Conservation (phyloP, 345 rosid genomes). For the Psidium guajava region DNA sequence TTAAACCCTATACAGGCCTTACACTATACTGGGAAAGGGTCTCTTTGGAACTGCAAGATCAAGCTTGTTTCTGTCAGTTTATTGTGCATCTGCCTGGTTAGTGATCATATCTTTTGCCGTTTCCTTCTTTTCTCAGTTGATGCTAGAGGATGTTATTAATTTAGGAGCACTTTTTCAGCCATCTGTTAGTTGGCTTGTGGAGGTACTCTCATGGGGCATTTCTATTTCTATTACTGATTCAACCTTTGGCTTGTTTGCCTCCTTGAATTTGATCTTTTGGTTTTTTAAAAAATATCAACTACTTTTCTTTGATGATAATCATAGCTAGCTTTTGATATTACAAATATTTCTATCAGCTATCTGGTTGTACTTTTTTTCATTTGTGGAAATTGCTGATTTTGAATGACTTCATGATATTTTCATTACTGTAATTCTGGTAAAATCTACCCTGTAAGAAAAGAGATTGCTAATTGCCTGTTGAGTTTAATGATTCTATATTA, state of each 20-base stretch:
- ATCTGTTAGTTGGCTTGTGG: not conserved
- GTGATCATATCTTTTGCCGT: too few relatives aligned
- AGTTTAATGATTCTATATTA: not conserved
- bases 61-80: too few relatives aligned
- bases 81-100: too few relatives aligned
- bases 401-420: not conserved
- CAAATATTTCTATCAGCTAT: too few relatives aligned
- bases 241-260: too few relatives aligned
- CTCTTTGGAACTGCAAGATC: not conserved
- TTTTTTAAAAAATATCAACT: too few relatives aligned
- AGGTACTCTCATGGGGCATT: not conserved
- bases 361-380: not conserved
- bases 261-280: too few relatives aligned
- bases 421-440: not conserved
- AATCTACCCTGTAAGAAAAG: not conserved
- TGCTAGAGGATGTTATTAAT: too few relatives aligned
- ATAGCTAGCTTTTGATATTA: too few relatives aligned
- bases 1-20: constrained; percentile 43
- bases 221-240: too few relatives aligned
- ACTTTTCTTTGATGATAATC: too few relatives aligned
- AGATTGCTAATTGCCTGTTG: not conserved
- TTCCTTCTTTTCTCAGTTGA: too few relatives aligned
- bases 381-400: not conserved
- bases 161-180: not conserved
- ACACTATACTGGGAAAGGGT: constrained; percentile 59